These are phyloP conservation scores for Dysphania ambrosioides DNA, from an alignment of 148 eudicot genomes.

Conservation along the genomic window DNA sequence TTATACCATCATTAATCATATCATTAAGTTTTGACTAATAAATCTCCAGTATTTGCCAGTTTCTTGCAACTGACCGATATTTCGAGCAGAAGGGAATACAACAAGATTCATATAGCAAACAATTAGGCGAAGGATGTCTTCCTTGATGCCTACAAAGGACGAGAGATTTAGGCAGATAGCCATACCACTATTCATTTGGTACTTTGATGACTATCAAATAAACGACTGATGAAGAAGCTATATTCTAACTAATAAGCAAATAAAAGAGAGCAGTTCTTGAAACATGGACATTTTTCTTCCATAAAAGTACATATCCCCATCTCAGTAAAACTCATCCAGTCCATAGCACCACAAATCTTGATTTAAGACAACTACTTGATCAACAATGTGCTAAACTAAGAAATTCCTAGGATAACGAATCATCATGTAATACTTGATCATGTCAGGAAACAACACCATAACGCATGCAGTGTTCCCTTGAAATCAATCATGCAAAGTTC, in stretches of 20 bases:
- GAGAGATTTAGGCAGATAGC: too few species aligned
- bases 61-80: too few species aligned
- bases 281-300: not conserved
- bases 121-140: too few species aligned
- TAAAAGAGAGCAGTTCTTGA: not conserved
- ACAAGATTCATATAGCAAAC: too few species aligned
- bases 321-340: not conserved
- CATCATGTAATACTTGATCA: slow-evolving; percentile 9
- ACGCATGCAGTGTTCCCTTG: too few species aligned
- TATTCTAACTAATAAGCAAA: not conserved
- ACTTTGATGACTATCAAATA: too few species aligned
- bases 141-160: too few species aligned
- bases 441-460: not conserved
- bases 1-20: too few species aligned
- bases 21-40: too few species aligned
- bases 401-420: not conserved
- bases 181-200: too few species aligned
- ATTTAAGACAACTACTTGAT: not conserved
- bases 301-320: slow-evolving; percentile 2
- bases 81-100: too few species aligned
- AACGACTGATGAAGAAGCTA: not conserved
- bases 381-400: not conserved
- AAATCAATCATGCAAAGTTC: slow-evolving; percentile 36
- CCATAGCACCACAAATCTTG: not conserved
- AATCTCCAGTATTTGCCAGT: too few species aligned